phyloP scores from a whole-genome alignment of 192 early-diverging fungal genomes.

The Backusella tarrabulga region DNA sequence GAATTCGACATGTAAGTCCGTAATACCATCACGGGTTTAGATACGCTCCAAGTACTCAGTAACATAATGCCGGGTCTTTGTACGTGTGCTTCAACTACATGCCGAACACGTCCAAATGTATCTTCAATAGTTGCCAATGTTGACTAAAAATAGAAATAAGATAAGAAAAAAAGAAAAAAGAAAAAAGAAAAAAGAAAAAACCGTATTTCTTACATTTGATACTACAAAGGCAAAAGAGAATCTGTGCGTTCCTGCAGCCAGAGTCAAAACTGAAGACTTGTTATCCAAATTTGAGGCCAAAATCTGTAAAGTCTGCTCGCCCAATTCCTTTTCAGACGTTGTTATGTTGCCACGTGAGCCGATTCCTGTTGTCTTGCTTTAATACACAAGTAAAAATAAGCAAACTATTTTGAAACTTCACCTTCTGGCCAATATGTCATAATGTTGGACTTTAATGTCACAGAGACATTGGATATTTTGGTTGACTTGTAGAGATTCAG shows the following conservation, averaged over 20 bases:
- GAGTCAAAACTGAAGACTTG: not conserved
- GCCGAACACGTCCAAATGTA: slow-evolving; percentile 21
- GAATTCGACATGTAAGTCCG: slow-evolving; percentile 26
- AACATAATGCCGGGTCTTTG: slow-evolving; percentile 14
- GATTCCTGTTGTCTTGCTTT: slow-evolving; percentile 21
- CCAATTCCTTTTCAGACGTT: slow-evolving; percentile 22
- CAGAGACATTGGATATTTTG: slow-evolving; percentile 19
- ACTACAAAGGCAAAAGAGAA: slow-evolving; percentile 29
- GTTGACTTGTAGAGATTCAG: slow-evolving; percentile 10
- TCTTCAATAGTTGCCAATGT: slow-evolving; percentile 25
- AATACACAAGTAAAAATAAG: not conserved
- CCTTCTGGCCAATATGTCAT: slow-evolving; percentile 32
- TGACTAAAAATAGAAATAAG: slow-evolving; percentile 12
- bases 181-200: slow-evolving; percentile 1
- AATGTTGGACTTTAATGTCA: slow-evolving; percentile 9
- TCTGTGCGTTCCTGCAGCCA: slow-evolving; percentile 18
- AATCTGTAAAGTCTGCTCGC: slow-evolving; percentile 21
- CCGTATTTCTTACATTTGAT: slow-evolving; percentile 18
- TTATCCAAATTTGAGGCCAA: slow-evolving; percentile 6
- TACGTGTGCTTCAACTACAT: slow-evolving; percentile 21
- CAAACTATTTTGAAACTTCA: not conserved
- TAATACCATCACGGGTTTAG: slow-evolving; percentile 19
- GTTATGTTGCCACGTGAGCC: slow-evolving; percentile 28
- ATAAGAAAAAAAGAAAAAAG: not conserved
- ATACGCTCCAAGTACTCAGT: slow-evolving; percentile 15